These are phyloP conservation scores for Cardamine occulta DNA, from an alignment of 345 rosid species.

Conservation along the genomic window DNA sequence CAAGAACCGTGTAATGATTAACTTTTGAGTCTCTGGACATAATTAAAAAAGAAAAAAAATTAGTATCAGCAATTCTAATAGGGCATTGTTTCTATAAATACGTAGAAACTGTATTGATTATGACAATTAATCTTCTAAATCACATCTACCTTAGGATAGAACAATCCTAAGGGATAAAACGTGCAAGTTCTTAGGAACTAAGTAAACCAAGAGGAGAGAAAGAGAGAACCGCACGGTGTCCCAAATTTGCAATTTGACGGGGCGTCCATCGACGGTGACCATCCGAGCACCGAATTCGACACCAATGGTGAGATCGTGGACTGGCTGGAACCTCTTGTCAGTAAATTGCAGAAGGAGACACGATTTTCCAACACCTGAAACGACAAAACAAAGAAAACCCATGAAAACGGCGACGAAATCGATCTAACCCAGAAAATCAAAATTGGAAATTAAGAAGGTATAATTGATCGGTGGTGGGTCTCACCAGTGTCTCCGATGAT, in stretches of 20 bases:
- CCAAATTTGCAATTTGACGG: slow-evolving; percentile 75
- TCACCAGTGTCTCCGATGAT: slow-evolving; percentile 76
- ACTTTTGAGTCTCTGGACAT: slow-evolving; percentile 9
- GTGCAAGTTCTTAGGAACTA: neutral
- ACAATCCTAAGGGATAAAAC: slow-evolving; percentile 21
- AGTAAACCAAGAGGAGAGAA: neutral
- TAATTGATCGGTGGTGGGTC: slow-evolving; percentile 2
- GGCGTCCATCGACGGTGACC: slow-evolving; percentile 66
- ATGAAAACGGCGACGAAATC: slow-evolving; percentile 25
- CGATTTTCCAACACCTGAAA: slow-evolving; percentile 68
- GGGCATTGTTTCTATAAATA: neutral
- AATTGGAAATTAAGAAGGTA: neutral
- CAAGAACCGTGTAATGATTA: slow-evolving; percentile 1
- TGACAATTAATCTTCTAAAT: neutral
- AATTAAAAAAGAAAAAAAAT: neutral
- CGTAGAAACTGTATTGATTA: neutral
- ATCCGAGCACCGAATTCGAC: slow-evolving; percentile 76
- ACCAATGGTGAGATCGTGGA: slow-evolving; percentile 77
- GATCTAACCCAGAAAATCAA: neutral
- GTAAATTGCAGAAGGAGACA: slow-evolving; percentile 72
- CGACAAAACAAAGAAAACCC: neutral
- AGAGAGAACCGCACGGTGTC: slow-evolving; percentile 54
- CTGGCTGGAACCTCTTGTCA: slow-evolving; percentile 76
- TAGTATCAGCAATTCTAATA: neutral
- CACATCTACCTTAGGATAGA: neutral